phyloP scores from a whole-genome alignment of 306 rosid species.

The Parietaria judaica region DNA sequence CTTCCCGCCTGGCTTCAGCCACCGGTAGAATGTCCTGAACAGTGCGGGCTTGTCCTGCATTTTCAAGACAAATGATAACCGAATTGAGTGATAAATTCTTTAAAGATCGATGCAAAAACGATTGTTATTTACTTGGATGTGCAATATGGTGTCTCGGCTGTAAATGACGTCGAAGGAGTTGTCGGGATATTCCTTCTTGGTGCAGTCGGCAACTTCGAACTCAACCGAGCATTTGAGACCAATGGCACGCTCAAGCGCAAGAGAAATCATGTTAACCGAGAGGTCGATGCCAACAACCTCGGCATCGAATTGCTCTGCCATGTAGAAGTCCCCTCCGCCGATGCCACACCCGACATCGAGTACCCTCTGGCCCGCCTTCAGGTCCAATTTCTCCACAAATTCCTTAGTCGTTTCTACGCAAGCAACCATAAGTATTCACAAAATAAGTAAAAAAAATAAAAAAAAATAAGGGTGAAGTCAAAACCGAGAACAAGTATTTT shows the following conservation, averaged over 20 bases:
- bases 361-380: constrained; percentile 71
- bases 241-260: constrained; percentile 75
- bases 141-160: constrained; percentile 79
- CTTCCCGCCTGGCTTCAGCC: constrained; percentile 96
- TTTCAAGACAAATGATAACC: too few species aligned
- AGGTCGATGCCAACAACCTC: constrained; percentile 91
- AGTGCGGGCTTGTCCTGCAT: constrained; percentile 69
- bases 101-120: neutral
- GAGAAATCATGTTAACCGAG: constrained; percentile 84
- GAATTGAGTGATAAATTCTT: too few species aligned
- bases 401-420: constrained; percentile 82
- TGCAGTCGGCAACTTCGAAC: constrained; percentile 92
- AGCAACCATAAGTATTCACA: neutral
- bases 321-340: constrained; percentile 93
- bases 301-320: constrained; percentile 71
- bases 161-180: constrained; percentile 70
- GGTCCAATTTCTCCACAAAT: constrained; percentile 60
- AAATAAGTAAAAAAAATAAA: neutral
- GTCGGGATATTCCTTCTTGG: constrained; percentile 57
- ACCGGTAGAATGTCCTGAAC: constrained; percentile 62
- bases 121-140: constrained; percentile 55
- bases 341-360: constrained; percentile 95
- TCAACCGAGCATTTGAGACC: constrained; percentile 72
- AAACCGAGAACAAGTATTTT: too few species aligned
- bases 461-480: too few species aligned